Evolutionary conservation across 2,329 filamentous ascomycete genomes (phyloP).

Genomic region (Colletotrichum nymphaeae): DNA sequence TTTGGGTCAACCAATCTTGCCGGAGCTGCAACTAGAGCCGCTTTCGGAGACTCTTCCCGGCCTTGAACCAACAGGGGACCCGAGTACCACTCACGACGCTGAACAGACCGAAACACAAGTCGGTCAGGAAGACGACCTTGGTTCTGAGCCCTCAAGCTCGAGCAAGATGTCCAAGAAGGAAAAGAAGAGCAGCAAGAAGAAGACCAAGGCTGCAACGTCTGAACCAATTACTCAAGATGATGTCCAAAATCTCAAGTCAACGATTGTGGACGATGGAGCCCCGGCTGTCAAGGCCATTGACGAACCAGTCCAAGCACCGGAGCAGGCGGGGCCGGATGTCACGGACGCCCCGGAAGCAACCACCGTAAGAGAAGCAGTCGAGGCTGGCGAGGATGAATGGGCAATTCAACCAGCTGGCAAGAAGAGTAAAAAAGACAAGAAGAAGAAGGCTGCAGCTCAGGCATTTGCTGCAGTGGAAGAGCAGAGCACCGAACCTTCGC

Average conservation of each 20-base stretch:
- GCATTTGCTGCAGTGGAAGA: neutral
- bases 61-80: constrained; percentile 22
- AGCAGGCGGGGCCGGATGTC: constrained; percentile 9
- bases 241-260: constrained; percentile 5
- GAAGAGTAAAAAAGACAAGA: constrained; percentile 39
- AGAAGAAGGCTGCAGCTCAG: constrained; percentile 21
- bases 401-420: constrained; percentile 37
- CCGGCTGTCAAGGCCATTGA: constrained; percentile 2
- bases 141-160: constrained; percentile 32
- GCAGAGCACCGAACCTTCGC: constrained; percentile 5
- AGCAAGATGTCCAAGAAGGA: constrained; percentile 40
- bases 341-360: neutral
- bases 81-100: constrained; percentile 12
- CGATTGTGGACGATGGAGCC: constrained; percentile 12
- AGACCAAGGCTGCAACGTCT: constrained; percentile 24
- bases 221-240: constrained; percentile 13
- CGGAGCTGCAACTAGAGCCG: constrained; percentile 29
- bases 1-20: constrained; percentile 21
- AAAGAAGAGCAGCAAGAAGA: constrained; percentile 37
- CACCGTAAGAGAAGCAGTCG: constrained; percentile 17
- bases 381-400: constrained; percentile 31
- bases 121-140: constrained; percentile 16
- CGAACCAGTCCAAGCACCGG: constrained; percentile 1
- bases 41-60: constrained; percentile 17
- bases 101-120: constrained; percentile 20